Evolutionary conservation across 1,284 basidiomycete species (phyloP), one percentile per base, ranked within the genome.

Genomic region (Trichosporon sp.): DNA sequence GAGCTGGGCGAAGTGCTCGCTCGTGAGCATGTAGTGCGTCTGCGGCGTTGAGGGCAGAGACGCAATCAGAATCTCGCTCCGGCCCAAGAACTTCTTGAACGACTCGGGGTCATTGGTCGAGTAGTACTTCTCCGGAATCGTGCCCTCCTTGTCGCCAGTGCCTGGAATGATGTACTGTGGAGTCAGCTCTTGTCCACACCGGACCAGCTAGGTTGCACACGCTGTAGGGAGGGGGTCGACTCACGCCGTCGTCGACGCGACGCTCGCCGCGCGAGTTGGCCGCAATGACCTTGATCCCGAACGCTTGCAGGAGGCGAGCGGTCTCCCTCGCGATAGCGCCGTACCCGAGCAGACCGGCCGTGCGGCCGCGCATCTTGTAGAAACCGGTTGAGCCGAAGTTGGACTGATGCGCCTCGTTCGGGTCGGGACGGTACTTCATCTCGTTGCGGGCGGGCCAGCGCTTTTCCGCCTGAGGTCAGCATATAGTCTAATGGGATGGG

Each of bases 321-420:
- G 80, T 80, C 72, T 84, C 83, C 8, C 83, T 71, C 3, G 74
- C 82, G 46, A 83, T 80, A 68, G 81, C 78, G 8, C 78, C 79
- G 71, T 81, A 75, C 12, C 74, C 74, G 4, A 73, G 72, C 59
- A 73, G 5, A 8, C 72, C 74, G 10, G 70, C 74, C 8, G 70
- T 71, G 61, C 61, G 64, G 38, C 74, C 74, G 31, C 70, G 68
- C 16, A 75, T 54, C 14, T 65, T 64, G 40, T 66, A 56, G 68
- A 71, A 66, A 21, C 71, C 68, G 4, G 40, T n/a, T 16, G n/a
- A 1, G 14, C 69, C 71, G 37, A 70, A 69, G 19, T 11, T 8
- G 61, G 35, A 10, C 26, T 6, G 4, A n/a, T n/a, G 43, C n/a
- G 56, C n/a, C 26, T 31, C 21, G 10, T 48, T 31, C 16, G 16